Base-by-base conservation (phyloP, 768 basidiomycete species). In the Mycena belliarum region DNA sequence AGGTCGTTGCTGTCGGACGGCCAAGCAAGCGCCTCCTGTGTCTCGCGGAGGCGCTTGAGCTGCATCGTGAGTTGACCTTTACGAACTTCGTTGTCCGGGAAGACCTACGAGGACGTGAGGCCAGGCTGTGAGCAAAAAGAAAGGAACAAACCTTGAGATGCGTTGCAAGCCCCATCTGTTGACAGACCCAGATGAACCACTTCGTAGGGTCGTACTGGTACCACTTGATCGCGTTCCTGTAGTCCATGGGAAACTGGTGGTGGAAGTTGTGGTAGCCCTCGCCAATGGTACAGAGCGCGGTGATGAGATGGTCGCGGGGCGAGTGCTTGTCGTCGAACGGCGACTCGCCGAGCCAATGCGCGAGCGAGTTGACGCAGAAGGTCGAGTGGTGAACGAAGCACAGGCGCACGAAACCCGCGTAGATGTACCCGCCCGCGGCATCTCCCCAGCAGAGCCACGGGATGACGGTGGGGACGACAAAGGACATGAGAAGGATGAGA, bases 231-330 rank as follows among this genome's bases (percentile, higher is more conserved):
- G 95, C 95, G 69, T 96, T 96, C 28, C 95, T 85, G 79, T 95
- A 98, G 74, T 98, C 95, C 91, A 94, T 93, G 14, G 95, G 95
- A 85, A 96, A 96, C 70, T 87, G 80, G 61, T 98, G 95, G 76
- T 98, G 95, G 84, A 96, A 96, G 75, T 98, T 98, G 81, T 98
- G 95, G 78, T 98, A 98, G 23, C 95, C 95, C 73, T 98, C 95
- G 53, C 95, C 95, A 66, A 95, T 89, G 40, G 95, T 98, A 63
- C 86, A 88, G 33, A 97, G 78, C 3, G 95, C 95, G 32, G 95
- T 96, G 71, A 95, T 71, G 60, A 94, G 72, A 73, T 95, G 94
- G 74, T 96, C 93, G 55, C 89, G 82, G n/a, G 95, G 95, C 14
- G 93, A 91, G 73, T 96, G 93, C 79, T 95, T 97, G 84, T 95